Evolutionary conservation across 306 rosid species (phyloP).

Genomic region (Pterocarpus santalinus): DNA sequence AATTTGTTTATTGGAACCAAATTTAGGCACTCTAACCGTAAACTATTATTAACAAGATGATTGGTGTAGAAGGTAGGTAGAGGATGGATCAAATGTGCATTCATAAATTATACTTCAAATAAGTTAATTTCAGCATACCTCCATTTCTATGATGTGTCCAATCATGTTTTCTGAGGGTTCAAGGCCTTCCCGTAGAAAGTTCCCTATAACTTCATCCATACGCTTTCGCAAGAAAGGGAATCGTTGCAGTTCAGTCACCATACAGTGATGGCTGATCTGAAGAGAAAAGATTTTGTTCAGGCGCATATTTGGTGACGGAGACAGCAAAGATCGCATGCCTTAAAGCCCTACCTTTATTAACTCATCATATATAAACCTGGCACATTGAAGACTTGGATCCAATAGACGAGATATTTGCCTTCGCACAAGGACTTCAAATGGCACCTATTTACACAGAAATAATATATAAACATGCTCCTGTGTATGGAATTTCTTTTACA

Average conservation of each 20-base stretch:
- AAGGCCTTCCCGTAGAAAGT: conserved; percentile 92
- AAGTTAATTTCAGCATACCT: conserved; percentile 63
- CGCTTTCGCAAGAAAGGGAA: conserved; percentile 92
- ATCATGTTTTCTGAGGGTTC: conserved; percentile 94
- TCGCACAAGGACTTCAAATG: conserved; percentile 94
- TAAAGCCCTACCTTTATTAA: conserved; percentile 71
- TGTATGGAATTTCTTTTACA: background rate
- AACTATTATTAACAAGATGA: background rate
- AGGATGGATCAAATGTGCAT: conserved; percentile 27
- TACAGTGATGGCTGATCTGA: conserved; percentile 94
- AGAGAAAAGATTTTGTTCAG: conserved; percentile 39
- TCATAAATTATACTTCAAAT: background rate
- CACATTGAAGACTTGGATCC: conserved; percentile 99
- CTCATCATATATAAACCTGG: conserved; percentile 96
- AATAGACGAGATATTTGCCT: conserved; percentile 91
- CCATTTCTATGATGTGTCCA: conserved; percentile 93
- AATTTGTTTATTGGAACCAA: conserved; percentile 11
- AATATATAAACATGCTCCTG: conserved; percentile 32
- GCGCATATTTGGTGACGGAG: conserved; percentile 14
- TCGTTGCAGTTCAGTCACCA: conserved; percentile 88
- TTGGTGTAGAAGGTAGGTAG: background rate
- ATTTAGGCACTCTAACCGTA: conserved; percentile 22
- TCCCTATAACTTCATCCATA: conserved; percentile 95
- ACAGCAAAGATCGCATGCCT: conserved; percentile 32
- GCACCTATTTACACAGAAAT: conserved; percentile 66